Evolutionary conservation across 2,329 filamentous ascomycete species (phyloP).

Genomic region (Alternaria incomplexa): DNA sequence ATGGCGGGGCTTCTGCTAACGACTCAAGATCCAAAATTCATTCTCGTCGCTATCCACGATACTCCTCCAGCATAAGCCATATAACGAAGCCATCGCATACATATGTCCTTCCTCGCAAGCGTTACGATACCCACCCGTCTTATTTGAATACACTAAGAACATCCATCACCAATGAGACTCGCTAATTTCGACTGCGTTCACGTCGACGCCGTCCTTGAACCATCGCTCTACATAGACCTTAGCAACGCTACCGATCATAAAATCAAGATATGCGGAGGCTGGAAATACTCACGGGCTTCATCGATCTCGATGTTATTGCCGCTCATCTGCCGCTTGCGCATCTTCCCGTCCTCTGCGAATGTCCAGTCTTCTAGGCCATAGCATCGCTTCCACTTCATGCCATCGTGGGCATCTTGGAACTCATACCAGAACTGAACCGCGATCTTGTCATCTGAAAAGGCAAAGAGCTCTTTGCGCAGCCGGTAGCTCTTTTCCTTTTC

Average conservation of each 20-base stretch:
- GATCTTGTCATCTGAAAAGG: slow-evolving; percentile 76
- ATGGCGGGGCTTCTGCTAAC: slow-evolving; percentile 16
- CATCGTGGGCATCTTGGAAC: slow-evolving; percentile 70
- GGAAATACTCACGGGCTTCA: slow-evolving; percentile 49
- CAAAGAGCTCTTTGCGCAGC: slow-evolving; percentile 83
- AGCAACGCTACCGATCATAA: neutral
- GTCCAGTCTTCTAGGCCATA: slow-evolving; percentile 86
- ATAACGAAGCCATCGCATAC: neutral
- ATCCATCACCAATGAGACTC: slow-evolving; percentile 68
- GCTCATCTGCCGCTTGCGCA: slow-evolving; percentile 79
- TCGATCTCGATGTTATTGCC: slow-evolving; percentile 72
- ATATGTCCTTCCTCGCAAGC: slow-evolving; percentile 3
- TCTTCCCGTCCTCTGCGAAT: slow-evolving; percentile 71
- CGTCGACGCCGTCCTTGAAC: slow-evolving; percentile 73
- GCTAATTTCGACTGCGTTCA: slow-evolving; percentile 69
- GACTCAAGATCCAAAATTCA: slow-evolving; percentile 69
- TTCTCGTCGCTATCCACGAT: slow-evolving; percentile 81
- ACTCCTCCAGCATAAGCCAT: slow-evolving; percentile 68
- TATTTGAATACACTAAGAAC: slow-evolving; percentile 1
- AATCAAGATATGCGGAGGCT: neutral
- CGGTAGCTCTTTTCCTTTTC: slow-evolving; percentile 72
- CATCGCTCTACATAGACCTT: slow-evolving; percentile 60
- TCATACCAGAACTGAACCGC: slow-evolving; percentile 94
- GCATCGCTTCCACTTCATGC: slow-evolving; percentile 71
- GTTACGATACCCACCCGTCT: slow-evolving; percentile 29